Percentiles rank a stretch among this genome's conserved stretches.
phyloP scores from a whole-genome alignment of 2,329 filamentous ascomycete species.

The Podosphaera fusca region DNA sequence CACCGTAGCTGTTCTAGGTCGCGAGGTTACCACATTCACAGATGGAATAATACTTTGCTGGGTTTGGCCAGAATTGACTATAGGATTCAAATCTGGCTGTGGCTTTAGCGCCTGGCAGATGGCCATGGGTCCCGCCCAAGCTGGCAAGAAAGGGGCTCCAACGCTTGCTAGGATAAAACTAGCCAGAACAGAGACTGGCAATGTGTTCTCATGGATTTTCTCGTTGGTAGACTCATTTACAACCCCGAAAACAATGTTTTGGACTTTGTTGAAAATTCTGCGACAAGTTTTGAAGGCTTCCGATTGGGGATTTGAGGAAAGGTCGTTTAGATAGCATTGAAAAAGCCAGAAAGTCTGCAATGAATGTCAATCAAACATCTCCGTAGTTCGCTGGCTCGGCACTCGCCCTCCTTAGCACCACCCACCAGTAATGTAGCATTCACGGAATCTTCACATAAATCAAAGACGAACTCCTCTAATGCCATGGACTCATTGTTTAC shows the following conservation, averaged over 20 bases:
- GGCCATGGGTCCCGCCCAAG: constrained; percentile 57
- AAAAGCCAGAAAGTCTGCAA: constrained; percentile 70
- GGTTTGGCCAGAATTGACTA: constrained; percentile 29
- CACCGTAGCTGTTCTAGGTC: constrained; percentile 19
- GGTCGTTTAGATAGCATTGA: constrained; percentile 68
- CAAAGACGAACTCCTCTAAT: constrained; percentile 65
- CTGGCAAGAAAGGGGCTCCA: constrained; percentile 51
- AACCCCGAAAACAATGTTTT: constrained; percentile 66
- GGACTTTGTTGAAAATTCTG: constrained; percentile 69
- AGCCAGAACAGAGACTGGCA: constrained; percentile 59
- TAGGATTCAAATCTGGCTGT: constrained; percentile 34
- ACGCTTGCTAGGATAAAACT: constrained; percentile 61
- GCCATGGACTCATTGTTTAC: constrained; percentile 84
- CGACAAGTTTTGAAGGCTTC: constrained; percentile 63
- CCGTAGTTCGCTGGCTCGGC: not conserved
- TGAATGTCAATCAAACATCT: not conserved
- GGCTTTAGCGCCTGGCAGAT: constrained; percentile 64
- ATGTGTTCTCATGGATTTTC: constrained; percentile 58
- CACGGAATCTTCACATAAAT: constrained; percentile 70
- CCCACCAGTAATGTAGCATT: constrained; percentile 61
- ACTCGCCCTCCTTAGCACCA: constrained; percentile 10
- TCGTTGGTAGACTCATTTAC: constrained; percentile 40
- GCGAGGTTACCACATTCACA: constrained; percentile 39
- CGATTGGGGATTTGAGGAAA: constrained; percentile 49
- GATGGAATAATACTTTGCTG: constrained; percentile 39